Conservation (phyloP, 305 asterid species). For the Rubia tinctorum region DNA sequence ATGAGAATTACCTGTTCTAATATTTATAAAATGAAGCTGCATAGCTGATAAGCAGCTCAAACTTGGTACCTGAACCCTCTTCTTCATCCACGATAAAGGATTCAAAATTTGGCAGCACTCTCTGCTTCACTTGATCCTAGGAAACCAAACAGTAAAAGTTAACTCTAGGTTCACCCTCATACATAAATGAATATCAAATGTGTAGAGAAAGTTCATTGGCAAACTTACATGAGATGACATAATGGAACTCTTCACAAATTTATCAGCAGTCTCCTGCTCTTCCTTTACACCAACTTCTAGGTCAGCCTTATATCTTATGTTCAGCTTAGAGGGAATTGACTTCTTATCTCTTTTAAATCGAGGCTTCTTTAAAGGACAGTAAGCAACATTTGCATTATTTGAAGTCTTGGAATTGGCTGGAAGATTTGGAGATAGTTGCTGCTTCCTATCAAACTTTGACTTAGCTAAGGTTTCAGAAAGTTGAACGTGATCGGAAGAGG, state of each 20-base stretch:
- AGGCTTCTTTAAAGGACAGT: conserved; percentile 29
- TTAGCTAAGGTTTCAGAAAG: conserved; percentile 23
- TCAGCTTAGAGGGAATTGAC: conserved; percentile 30
- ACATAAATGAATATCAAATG: conserved; percentile 6
- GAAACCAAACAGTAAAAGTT: conserved; percentile 11
- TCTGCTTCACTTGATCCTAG: conserved; percentile 45
- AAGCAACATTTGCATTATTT: conserved; percentile 24
- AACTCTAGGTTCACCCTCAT: not conserved
- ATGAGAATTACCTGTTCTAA: conserved; percentile 6
- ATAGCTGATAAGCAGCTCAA: conserved; percentile 10
- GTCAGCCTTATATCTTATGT: conserved; percentile 25
- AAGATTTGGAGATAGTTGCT: conserved; percentile 19
- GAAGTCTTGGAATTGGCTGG: conserved; percentile 23
- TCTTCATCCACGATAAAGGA: conserved; percentile 68
- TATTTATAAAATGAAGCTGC: conserved; percentile 11
- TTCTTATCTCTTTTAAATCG: conserved; percentile 32
- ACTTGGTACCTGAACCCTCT: conserved; percentile 87
- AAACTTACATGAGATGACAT: conserved; percentile 40
- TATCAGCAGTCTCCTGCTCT: conserved; percentile 29
- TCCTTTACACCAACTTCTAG: conserved; percentile 29
- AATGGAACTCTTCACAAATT: conserved; percentile 33
- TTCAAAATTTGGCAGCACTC: conserved; percentile 61
- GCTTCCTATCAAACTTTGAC: conserved; percentile 29
- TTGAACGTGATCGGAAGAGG: conserved; percentile 20
- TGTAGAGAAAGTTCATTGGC: conserved; percentile 17